These are phyloP conservation scores for Heterotrichella gracilis DNA, from an alignment of 352 stramenopile genomes.

Conservation along the genomic window DNA sequence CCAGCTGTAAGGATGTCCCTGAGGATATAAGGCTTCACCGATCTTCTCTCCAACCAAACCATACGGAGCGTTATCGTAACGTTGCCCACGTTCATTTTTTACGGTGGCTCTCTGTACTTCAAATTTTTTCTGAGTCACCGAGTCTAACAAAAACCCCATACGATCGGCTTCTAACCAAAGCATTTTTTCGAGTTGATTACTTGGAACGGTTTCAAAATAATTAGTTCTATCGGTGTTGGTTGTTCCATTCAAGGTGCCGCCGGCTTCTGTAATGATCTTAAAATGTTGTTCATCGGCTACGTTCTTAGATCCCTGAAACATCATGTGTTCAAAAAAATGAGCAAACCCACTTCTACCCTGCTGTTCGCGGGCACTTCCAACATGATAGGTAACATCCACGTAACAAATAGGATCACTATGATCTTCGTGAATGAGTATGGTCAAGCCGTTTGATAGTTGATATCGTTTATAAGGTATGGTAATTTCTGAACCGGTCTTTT, in stretches of 20 bases:
- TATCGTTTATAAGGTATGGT: background rate
- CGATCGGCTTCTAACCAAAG: background rate
- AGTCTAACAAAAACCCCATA: background rate
- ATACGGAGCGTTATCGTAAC: background rate
- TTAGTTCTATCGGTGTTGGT: background rate
- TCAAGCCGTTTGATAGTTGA: background rate
- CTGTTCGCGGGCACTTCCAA: background rate
- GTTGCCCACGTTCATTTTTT: background rate
- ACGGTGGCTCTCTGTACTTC: background rate
- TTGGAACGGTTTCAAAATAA: background rate
- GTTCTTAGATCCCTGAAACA: background rate
- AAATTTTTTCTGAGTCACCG: background rate
- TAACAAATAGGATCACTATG: background rate
- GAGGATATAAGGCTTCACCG: background rate
- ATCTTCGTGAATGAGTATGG: background rate
- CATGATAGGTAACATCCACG: background rate
- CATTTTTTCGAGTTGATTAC: slow-evolving; percentile 1
- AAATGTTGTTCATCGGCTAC: background rate
- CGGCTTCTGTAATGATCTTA: background rate
- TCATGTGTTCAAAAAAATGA: slow-evolving; percentile 9
- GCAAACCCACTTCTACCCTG: background rate
- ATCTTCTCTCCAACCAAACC: background rate
- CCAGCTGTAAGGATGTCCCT: background rate
- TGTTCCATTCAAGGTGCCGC: background rate
- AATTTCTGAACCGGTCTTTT: too few species aligned